Evolutionary conservation across 192 early-diverging fungal genomes (phyloP), one percentile per base, ranked within the genome.

Genomic region (Coemansia aciculifera): DNA sequence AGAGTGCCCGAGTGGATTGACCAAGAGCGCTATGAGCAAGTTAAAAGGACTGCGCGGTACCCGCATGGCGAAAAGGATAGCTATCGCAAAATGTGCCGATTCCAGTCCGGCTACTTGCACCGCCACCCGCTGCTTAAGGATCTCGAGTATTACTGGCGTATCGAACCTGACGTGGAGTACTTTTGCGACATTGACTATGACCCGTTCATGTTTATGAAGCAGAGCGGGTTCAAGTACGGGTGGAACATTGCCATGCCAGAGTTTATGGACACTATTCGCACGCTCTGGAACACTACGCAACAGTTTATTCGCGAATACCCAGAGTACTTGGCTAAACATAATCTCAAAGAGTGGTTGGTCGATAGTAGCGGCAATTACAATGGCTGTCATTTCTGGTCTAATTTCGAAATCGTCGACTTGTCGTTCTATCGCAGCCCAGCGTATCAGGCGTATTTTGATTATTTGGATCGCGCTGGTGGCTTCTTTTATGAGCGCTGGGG

Each of bases 401-500:
- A 95, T 62, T 95, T 95, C 83, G 94, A 95, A 74, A 95, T 96
- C 63, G 92, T 84, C 32, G 79, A 89, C 63, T 69, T 94, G 56
- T 84, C 88, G 23, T 88, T 95, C 57, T 91, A 89, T 66, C 75
- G 90, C 54, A 73, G 74, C 51, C 39, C 75, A 8, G 56, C 78
- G 42, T 93, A 93, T 68, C 61, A 71, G 38, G 77, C 77, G 37
- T 93, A 86, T 64, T 92, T 93, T 68, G 77, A 89, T 23, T 85
- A 87, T 40, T 75, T 96, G 29, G 94, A 96, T 65, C 69, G 86
- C 46, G 67, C 85, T 2, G 93, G 94, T 36, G 94, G 94, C 10
- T 95, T 94, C 85, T 95, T 92, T 66, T 95, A 95, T 66, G 93
- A 93, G 74, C 76, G 90, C 19, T 91, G 86, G 85, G 85, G 89